Evolutionary conservation across 1,284 basidiomycete genomes (phyloP).

Genomic region (Neolentinus lepideus): DNA sequence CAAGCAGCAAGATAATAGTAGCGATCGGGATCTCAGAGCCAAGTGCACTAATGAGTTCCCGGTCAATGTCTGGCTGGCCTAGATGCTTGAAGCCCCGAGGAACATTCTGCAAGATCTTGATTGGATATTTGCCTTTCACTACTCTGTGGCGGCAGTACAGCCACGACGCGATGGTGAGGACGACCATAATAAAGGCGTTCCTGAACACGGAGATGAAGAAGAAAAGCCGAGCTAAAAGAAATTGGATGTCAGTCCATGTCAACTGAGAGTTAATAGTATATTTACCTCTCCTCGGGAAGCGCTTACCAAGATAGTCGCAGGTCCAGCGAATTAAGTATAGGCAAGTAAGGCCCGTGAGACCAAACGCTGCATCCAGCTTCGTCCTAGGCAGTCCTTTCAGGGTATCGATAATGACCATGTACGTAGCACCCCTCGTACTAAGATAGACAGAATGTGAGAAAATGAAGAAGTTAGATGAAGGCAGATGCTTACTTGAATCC

Average conservation of each 20-base stretch:
- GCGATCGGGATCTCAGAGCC: slow-evolving; percentile 83
- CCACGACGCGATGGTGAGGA: slow-evolving; percentile 84
- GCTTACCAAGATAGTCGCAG: slow-evolving; percentile 52
- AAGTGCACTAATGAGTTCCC: slow-evolving; percentile 60
- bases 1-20: slow-evolving; percentile 90
- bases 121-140: slow-evolving; percentile 66
- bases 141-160: slow-evolving; percentile 66
- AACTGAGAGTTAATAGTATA: slow-evolving; percentile 1
- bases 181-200: slow-evolving; percentile 82
- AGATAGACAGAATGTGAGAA: neutral
- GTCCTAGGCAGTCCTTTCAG: slow-evolving; percentile 76
- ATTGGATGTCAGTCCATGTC: neutral
- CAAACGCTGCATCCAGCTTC: slow-evolving; percentile 85
- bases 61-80: slow-evolving; percentile 60
- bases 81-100: slow-evolving; percentile 81
- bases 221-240: slow-evolving; percentile 50
- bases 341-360: slow-evolving; percentile 67
- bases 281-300: slow-evolving; percentile 64
- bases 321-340: slow-evolving; percentile 74
- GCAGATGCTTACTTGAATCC: slow-evolving; percentile 45
- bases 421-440: slow-evolving; percentile 74
- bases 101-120: slow-evolving; percentile 81
- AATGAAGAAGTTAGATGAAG: neutral
- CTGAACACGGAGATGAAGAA: slow-evolving; percentile 86
- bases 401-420: slow-evolving; percentile 87